A percentile compares a stretch with the other conserved stretches of the same genome.
These are phyloP conservation scores for Pythium scleroteichum DNA, from an alignment of 352 stramenopile species.

Conservation along the genomic window DNA sequence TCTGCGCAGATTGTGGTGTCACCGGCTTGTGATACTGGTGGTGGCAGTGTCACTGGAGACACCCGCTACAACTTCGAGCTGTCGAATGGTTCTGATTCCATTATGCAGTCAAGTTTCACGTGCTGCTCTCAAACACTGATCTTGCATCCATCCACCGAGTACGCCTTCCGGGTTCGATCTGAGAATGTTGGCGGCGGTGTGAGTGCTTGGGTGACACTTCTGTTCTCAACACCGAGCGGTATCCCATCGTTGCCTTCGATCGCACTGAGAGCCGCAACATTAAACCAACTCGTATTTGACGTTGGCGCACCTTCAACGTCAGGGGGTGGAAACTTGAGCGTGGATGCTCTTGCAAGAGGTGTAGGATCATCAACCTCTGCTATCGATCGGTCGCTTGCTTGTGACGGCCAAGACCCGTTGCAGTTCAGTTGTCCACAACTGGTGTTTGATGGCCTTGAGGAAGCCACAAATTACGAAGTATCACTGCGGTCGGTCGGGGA, in stretches of 20 bases:
- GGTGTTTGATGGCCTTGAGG: conserved; percentile 16
- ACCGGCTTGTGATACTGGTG: conserved; percentile 39
- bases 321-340: conserved; percentile 18
- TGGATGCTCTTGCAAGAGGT: conserved; percentile 17
- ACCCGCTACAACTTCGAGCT: conserved; percentile 25
- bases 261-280: conserved; percentile 29
- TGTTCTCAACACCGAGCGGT: conserved; percentile 33
- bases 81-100: conserved; percentile 8
- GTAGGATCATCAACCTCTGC: background rate
- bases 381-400: conserved; percentile 5
- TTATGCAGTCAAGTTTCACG: conserved; percentile 9
- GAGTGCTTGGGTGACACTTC: conserved; percentile 30
- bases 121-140: conserved; percentile 24
- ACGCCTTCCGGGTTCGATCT: conserved; percentile 29
- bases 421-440: conserved; percentile 29
- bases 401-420: background rate
- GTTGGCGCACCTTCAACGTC: conserved; percentile 21
- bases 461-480: conserved; percentile 28
- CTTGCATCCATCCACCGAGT: conserved; percentile 28
- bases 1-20: conserved; percentile 24
- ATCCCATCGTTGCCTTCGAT: conserved; percentile 30
- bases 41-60: conserved; percentile 3
- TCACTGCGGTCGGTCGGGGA: conserved; percentile 32
- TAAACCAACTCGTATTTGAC: conserved; percentile 27
- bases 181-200: conserved; percentile 16